Evolutionary conservation across 208 protist species (phyloP).

Genomic region (Phytomonas serpens): DNA sequence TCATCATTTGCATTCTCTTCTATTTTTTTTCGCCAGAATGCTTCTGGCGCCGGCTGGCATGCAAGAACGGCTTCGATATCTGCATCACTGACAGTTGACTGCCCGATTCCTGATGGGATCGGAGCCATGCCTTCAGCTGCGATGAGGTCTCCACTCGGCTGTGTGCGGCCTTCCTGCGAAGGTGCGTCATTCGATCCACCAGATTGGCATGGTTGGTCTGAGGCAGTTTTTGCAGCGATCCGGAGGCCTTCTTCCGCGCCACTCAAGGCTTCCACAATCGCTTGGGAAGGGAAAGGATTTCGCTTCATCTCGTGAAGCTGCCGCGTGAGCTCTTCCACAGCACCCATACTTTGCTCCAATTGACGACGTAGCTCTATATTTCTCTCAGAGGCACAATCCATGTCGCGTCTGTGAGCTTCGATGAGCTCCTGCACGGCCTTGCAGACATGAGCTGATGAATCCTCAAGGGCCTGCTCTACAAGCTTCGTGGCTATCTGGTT

Average conservation of each 20-base stretch:
- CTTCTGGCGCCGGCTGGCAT: background rate
- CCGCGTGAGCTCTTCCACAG: background rate
- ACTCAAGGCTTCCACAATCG: background rate
- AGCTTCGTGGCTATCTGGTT: background rate
- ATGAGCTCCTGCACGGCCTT: background rate
- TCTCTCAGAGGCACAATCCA: background rate
- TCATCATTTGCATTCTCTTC: background rate
- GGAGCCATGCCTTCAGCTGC: background rate
- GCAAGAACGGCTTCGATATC: background rate
- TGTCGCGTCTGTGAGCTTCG: background rate
- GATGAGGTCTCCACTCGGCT: background rate
- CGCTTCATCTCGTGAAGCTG: conserved; percentile 3
- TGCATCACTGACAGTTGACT: background rate
- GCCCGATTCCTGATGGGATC: background rate
- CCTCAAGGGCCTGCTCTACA: background rate
- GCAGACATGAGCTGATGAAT: background rate
- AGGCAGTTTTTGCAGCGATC: background rate
- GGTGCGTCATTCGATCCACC: background rate
- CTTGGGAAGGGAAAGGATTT: background rate
- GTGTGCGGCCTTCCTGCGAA: background rate
- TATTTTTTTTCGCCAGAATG: background rate
- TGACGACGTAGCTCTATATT: background rate
- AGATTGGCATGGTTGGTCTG: background rate
- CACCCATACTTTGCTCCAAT: background rate
- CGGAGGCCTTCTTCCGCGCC: background rate